Conservation (phyloP, 169 alveolate species). For the Cryptosporidium andersoni region DNA sequence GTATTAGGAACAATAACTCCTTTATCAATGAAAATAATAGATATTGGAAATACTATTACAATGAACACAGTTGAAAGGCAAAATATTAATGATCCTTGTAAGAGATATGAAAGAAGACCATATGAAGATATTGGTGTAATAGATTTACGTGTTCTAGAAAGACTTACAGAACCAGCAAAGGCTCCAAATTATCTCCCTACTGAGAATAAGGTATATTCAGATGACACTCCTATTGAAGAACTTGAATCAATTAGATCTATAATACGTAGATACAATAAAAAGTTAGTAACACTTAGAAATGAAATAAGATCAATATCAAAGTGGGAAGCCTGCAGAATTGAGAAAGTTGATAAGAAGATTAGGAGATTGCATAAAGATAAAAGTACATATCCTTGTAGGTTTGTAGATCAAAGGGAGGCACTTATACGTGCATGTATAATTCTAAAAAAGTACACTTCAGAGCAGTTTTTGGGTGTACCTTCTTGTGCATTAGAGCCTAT, state of each 20-base stretch:
- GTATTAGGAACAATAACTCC: conserved; percentile 54
- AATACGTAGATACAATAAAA: conserved; percentile 18
- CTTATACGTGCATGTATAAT: conserved; percentile 49
- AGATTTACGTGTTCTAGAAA: conserved; percentile 50
- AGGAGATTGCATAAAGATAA: conserved; percentile 39
- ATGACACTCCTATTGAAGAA: conserved; percentile 25
- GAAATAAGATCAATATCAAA: conserved; percentile 23
- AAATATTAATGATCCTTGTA: conserved; percentile 51
- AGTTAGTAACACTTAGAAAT: conserved; percentile 11
- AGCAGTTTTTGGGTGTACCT: conserved; percentile 70
- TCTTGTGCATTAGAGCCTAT: conserved; percentile 30
- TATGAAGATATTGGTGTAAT: conserved; percentile 59
- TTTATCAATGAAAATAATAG: conserved; percentile 43
- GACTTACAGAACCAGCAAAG: conserved; percentile 57
- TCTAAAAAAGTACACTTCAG: conserved; percentile 47
- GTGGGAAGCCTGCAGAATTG: conserved; percentile 67
- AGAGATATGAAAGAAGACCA: conserved; percentile 57
- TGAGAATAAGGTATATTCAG: conserved; percentile 14
- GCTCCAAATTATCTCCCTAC: conserved; percentile 46
- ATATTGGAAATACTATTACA: conserved; percentile 61
- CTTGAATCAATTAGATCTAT: conserved; percentile 26
- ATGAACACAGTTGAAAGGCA: conserved; percentile 39
- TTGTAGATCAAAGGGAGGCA: conserved; percentile 60
- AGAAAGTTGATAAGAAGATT: conserved; percentile 34
- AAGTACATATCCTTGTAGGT: conserved; percentile 53